These are phyloP conservation scores for Venturia carpophila DNA, from an alignment of 2,329 filamentous ascomycete genomes.

Conservation along the genomic window DNA sequence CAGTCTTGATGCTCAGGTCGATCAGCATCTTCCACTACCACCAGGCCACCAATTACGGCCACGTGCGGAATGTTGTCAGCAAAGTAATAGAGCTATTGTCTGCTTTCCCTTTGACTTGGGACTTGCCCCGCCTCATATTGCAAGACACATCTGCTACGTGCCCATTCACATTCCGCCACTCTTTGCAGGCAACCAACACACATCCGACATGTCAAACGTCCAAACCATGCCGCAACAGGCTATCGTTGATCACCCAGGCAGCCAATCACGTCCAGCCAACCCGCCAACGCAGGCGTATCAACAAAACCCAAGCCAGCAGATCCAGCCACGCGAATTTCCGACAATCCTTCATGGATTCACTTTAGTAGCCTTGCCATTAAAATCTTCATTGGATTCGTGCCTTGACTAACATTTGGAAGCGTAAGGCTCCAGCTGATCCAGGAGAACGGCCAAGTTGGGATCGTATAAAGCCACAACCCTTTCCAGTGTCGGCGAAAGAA, in stretches of 20 bases:
- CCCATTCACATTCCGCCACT: not conserved
- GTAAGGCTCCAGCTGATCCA: slow-evolving; percentile 6
- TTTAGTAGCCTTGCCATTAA: not conserved
- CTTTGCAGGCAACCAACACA: not conserved
- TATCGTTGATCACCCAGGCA: not conserved
- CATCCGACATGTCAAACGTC: not conserved
- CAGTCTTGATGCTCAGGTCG: slow-evolving; percentile 2
- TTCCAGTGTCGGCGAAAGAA: slow-evolving; percentile 4
- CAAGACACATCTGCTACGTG: not conserved
- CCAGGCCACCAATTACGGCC: not conserved
- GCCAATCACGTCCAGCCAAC: not conserved
- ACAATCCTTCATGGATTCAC: slow-evolving; percentile 2
- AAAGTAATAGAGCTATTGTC: not conserved
- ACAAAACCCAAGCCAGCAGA: not conserved
- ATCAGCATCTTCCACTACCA: not conserved
- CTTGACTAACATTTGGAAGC: slow-evolving; percentile 4
- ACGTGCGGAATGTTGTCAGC: not conserved
- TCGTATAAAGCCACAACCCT: slow-evolving; percentile 8
- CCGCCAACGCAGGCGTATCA: not conserved
- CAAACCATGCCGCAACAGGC: not conserved
- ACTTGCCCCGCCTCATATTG: not conserved
- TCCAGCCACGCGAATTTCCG: slow-evolving; percentile 1
- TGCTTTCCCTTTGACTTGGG: not conserved
- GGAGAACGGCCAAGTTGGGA: slow-evolving; percentile 12
- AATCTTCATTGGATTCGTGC: not conserved